phyloP scores from a whole-genome alignment of 805 yeast species.

The Barnettozyma californica region DNA sequence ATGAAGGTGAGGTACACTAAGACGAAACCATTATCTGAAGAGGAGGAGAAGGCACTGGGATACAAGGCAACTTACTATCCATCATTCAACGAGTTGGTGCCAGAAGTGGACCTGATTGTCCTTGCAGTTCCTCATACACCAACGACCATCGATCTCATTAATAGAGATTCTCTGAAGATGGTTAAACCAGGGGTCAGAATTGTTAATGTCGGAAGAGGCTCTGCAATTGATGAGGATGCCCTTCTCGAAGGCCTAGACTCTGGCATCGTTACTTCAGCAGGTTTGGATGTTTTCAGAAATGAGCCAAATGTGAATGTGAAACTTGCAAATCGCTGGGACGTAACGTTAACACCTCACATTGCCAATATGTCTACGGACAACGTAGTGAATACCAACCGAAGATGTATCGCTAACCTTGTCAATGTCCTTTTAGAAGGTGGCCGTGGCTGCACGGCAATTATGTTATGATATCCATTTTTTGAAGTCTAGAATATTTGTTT shows the following conservation, averaged over 20 bases:
- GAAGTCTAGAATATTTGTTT: too few relatives aligned
- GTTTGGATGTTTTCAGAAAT: conserved; percentile 64
- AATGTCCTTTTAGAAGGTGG: conserved; percentile 38
- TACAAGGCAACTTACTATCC: conserved; percentile 41
- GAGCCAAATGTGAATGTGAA: conserved; percentile 55
- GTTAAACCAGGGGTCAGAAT: conserved; percentile 53
- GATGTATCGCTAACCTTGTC: conserved; percentile 51
- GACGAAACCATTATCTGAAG: conserved; percentile 37
- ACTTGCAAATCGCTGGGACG: conserved; percentile 53
- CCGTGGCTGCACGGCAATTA: conserved; percentile 28
- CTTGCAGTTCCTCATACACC: conserved; percentile 63
- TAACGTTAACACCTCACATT: conserved; percentile 62
- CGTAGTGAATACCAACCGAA: conserved; percentile 38
- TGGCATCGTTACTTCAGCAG: conserved; percentile 61
- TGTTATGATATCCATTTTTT: too few relatives aligned
- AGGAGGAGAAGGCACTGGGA: conserved; percentile 34
- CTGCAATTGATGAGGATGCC: conserved; percentile 62
- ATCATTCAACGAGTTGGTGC: conserved; percentile 39
- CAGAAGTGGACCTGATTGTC: conserved; percentile 49
- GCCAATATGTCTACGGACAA: conserved; percentile 62
- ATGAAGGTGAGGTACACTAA: conserved; percentile 62
- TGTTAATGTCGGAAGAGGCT: conserved; percentile 74
- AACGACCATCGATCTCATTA: conserved; percentile 51
- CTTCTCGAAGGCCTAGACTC: conserved; percentile 52
- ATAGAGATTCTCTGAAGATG: conserved; percentile 38